Percentiles rank a stretch among this genome's conserved stretches.
Evolutionary conservation across 371 early-diverging fungal genomes (phyloP).

Genomic region (Mucor circinelloides): DNA sequence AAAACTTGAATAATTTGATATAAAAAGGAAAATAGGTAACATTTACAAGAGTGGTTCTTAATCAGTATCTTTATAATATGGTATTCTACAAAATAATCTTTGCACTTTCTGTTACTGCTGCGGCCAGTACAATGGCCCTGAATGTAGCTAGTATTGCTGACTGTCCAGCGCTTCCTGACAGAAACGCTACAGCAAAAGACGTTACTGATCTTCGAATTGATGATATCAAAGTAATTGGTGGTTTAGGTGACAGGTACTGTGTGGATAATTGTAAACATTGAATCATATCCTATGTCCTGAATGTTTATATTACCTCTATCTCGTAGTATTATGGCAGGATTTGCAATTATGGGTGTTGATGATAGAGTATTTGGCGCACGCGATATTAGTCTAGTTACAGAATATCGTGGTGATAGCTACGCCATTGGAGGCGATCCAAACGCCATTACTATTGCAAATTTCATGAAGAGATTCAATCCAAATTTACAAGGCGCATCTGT

Average conservation of each 20-base stretch:
- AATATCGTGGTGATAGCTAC: slow-evolving; percentile 32
- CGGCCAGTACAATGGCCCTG: not conserved
- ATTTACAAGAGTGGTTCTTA: not conserved
- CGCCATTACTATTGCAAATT: slow-evolving; percentile 31
- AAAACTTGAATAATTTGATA: not conserved
- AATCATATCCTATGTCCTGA: not conserved
- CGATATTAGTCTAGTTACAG: slow-evolving; percentile 1
- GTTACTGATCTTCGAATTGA: slow-evolving; percentile 30
- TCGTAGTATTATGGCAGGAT: slow-evolving; percentile 22
- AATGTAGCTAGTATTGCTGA: slow-evolving; percentile 10
- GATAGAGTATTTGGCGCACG: not conserved
- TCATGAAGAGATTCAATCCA: slow-evolving; percentile 26
- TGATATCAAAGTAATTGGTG: slow-evolving; percentile 30
- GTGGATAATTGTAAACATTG: not conserved
- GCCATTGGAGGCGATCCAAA: slow-evolving; percentile 29
- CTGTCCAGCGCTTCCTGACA: slow-evolving; percentile 18
- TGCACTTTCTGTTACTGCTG: not conserved
- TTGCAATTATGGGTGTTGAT: slow-evolving; percentile 7
- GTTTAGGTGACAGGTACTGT: slow-evolving; percentile 27
- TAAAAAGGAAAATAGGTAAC: not conserved
- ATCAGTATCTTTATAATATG: not conserved
- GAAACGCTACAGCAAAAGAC: slow-evolving; percentile 7
- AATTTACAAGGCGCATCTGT: slow-evolving; percentile 28
- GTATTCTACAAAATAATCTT: not conserved
- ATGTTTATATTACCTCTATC: not conserved